A percentile compares a stretch with the other conserved stretches of the same genome.
Conservation (phyloP, 2,329 filamentous ascomycete genomes). For the Aspergillus sp. region DNA sequence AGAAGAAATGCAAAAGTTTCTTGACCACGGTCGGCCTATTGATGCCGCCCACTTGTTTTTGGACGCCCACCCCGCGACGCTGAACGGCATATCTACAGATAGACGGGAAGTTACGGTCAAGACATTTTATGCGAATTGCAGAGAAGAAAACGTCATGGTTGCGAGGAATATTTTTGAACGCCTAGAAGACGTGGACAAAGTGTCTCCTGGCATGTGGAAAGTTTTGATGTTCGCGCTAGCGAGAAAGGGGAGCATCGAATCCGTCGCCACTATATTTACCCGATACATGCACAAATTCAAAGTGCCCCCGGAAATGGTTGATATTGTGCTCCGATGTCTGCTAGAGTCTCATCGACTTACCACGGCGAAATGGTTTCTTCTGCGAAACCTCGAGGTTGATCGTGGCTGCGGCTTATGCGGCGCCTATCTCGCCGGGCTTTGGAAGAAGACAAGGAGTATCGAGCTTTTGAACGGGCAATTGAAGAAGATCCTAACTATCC, state of each 20-base stretch:
- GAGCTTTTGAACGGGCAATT: slow-evolving; percentile 39
- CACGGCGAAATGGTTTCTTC: slow-evolving; percentile 41
- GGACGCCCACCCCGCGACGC: slow-evolving; percentile 24
- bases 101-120: slow-evolving; percentile 33
- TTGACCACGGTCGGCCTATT: slow-evolving; percentile 33
- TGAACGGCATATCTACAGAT: slow-evolving; percentile 27
- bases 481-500: slow-evolving; percentile 30
- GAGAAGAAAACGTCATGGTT: slow-evolving; percentile 40
- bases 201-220: slow-evolving; percentile 41
- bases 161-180: slow-evolving; percentile 41
- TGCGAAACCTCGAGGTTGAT: slow-evolving; percentile 36
- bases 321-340: slow-evolving; percentile 40
- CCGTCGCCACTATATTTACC: slow-evolving; percentile 37
- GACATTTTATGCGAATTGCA: slow-evolving; percentile 41
- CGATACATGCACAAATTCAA: slow-evolving; percentile 30
- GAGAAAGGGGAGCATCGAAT: slow-evolving; percentile 40
- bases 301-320: slow-evolving; percentile 35
- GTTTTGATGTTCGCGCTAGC: slow-evolving; percentile 39
- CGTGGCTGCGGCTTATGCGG: slow-evolving; percentile 38
- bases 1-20: slow-evolving; percentile 27
- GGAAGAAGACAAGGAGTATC: slow-evolving; percentile 43
- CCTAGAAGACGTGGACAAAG: slow-evolving; percentile 33
- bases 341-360: slow-evolving; percentile 41
- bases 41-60: slow-evolving; percentile 43
- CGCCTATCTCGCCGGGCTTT: slow-evolving; percentile 40